These are phyloP conservation scores for Phialophora expanda DNA, from an alignment of 2,329 filamentous ascomycete genomes.

Conservation along the genomic window DNA sequence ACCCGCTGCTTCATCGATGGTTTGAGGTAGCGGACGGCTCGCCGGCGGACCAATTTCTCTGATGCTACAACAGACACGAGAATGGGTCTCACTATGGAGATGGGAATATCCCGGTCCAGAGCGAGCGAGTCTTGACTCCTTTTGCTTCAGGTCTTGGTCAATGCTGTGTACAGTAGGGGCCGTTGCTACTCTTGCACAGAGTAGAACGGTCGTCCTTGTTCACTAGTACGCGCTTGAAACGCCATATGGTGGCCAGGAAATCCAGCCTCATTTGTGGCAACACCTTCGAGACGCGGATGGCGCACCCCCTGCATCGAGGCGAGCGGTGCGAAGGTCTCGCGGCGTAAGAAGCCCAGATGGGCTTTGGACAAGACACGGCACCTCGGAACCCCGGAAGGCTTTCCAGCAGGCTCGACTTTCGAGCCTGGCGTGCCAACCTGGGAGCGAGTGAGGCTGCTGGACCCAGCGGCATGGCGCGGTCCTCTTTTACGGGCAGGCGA, in stretches of 20 bases:
- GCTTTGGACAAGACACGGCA: neutral
- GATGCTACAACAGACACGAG: neutral
- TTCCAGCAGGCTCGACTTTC: constrained; percentile 3
- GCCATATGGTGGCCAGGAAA: constrained; percentile 11
- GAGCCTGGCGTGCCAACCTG: constrained; percentile 4
- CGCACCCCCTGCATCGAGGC: constrained; percentile 16
- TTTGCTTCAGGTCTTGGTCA: neutral
- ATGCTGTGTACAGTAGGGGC: neutral
- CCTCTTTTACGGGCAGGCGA: constrained; percentile 2
- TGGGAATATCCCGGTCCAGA: neutral
- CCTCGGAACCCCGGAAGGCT: constrained; percentile 2
- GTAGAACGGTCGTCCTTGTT: neutral
- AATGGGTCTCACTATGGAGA: constrained; percentile 1
- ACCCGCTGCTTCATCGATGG: neutral
- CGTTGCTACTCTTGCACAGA: neutral
- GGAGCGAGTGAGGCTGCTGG: constrained; percentile 7
- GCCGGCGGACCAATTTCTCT: neutral
- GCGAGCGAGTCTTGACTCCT: neutral
- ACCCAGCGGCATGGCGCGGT: neutral
- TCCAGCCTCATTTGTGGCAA: constrained; percentile 10
- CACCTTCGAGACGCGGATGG: constrained; percentile 4
- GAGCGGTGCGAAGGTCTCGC: constrained; percentile 1
- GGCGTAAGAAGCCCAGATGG: neutral
- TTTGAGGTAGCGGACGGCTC: neutral
- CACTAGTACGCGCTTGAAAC: neutral